A percentile compares a stretch with the other conserved stretches of the same genome.
These are phyloP conservation scores for Yamagishiella unicocca DNA, from an alignment of 139 green algal species.

Conservation along the genomic window DNA sequence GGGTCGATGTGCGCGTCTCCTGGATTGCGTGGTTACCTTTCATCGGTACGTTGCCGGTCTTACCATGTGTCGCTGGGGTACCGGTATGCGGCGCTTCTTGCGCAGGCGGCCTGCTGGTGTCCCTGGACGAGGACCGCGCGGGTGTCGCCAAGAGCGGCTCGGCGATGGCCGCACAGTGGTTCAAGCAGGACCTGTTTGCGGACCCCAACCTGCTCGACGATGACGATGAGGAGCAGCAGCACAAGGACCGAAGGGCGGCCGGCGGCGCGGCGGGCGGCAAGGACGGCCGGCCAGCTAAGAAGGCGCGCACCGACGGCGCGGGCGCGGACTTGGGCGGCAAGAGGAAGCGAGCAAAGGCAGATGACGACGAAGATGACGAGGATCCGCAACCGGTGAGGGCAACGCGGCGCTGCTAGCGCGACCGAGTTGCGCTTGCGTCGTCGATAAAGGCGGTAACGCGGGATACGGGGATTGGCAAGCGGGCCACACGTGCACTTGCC, in stretches of 20 bases:
- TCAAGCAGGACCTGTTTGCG: slow-evolving; percentile 85
- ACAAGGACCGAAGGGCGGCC: neutral
- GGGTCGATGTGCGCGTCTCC: too few species aligned
- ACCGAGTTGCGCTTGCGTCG: too few species aligned
- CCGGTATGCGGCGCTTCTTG: neutral
- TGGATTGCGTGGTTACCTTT: too few species aligned
- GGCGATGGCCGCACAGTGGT: slow-evolving; percentile 87
- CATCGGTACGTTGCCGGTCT: too few species aligned
- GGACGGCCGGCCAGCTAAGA: slow-evolving; percentile 36
- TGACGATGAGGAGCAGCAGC: slow-evolving; percentile 56
- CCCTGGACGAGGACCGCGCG: slow-evolving; percentile 74
- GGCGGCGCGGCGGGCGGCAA: neutral
- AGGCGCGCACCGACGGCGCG: slow-evolving; percentile 4
- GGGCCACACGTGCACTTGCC: too few species aligned
- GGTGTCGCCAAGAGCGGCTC: slow-evolving; percentile 66
- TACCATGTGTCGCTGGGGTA: too few species aligned
- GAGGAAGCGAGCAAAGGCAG: neutral
- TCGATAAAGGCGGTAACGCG: neutral
- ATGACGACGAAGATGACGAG: slow-evolving; percentile 52
- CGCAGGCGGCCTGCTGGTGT: slow-evolving; percentile 76
- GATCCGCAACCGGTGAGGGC: slow-evolving; percentile 15
- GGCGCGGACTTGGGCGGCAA: slow-evolving; percentile 10
- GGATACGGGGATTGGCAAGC: too few species aligned
- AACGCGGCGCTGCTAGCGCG: too few species aligned
- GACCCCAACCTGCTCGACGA: slow-evolving; percentile 68